phyloP scores from a whole-genome alignment of 768 basidiomycete genomes.

The Serendipita sp. region DNA sequence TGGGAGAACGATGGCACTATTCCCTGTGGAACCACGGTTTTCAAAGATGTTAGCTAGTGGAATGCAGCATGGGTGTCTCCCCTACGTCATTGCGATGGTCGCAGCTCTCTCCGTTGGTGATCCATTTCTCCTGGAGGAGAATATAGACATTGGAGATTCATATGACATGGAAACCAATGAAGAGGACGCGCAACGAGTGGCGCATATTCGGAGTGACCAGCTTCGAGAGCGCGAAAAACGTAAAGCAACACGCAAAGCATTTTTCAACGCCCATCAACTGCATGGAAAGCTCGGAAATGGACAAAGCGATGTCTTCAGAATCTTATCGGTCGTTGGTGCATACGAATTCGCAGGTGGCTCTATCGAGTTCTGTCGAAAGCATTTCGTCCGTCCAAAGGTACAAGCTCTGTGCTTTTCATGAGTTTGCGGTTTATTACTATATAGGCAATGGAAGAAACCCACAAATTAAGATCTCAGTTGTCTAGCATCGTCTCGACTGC shows the following conservation, averaged over 20 bases:
- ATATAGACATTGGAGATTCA: conserved; percentile 17
- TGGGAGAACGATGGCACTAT: conserved; percentile 83
- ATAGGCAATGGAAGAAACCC: conserved; percentile 97
- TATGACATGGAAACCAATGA: background rate
- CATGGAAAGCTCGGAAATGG: conserved; percentile 68
- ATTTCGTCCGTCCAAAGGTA: conserved; percentile 86
- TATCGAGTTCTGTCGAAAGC: conserved; percentile 63
- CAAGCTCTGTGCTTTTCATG: conserved; percentile 7
- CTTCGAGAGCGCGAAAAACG: conserved; percentile 39
- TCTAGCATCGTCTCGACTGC: conserved; percentile 68
- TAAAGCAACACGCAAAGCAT: conserved; percentile 52
- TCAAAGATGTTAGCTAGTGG: conserved; percentile 88
- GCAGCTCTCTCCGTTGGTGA: conserved; percentile 88
- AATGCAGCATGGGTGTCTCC: conserved; percentile 74
- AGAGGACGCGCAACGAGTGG: conserved; percentile 18
- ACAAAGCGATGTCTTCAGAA: conserved; percentile 72
- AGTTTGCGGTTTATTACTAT: background rate
- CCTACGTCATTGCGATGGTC: conserved; percentile 82
- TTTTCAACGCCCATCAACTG: conserved; percentile 66
- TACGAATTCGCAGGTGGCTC: conserved; percentile 84
- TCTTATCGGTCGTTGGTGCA: conserved; percentile 88
- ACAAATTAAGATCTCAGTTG: conserved; percentile 83
- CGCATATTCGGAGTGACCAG: conserved; percentile 32
- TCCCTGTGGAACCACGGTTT: conserved; percentile 86
- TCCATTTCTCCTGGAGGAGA: conserved; percentile 79